These are phyloP conservation scores for Theileria sp. DNA, from an alignment of 169 alveolate species.

Conservation along the genomic window DNA sequence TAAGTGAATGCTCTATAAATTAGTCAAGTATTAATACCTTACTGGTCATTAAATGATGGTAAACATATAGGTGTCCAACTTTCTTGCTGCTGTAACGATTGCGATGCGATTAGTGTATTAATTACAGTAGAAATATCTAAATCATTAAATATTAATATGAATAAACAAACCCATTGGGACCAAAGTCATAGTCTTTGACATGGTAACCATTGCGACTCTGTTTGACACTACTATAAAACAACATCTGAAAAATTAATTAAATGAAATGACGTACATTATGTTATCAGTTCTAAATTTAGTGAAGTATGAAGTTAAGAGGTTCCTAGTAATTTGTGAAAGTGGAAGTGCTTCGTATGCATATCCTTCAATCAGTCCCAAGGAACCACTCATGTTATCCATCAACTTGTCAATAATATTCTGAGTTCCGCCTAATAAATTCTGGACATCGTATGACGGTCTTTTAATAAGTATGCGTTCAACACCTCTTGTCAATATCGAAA, in stretches of 20 bases:
- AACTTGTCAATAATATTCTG: conserved; percentile 52
- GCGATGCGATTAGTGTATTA: conserved; percentile 82
- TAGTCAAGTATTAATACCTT: not conserved
- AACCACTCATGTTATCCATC: conserved; percentile 47
- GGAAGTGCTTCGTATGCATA: conserved; percentile 64
- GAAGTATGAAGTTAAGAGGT: conserved; percentile 25
- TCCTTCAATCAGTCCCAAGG: conserved; percentile 46
- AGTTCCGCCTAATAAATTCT: conserved; percentile 64
- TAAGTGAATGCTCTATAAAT: conserved; percentile 59
- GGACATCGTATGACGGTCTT: conserved; percentile 67
- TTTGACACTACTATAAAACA: conserved; percentile 56
- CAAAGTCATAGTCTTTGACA: conserved; percentile 36
- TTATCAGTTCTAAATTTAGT: conserved; percentile 43
- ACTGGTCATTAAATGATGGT: conserved; percentile 75
- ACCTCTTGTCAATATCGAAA: conserved; percentile 62
- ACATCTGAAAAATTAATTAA: conserved; percentile 29
- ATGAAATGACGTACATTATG: conserved; percentile 29
- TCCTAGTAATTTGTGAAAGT: conserved; percentile 50
- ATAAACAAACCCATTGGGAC: conserved; percentile 48
- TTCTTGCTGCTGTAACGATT: conserved; percentile 83
- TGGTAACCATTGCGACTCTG: conserved; percentile 56
- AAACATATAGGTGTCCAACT: conserved; percentile 89
- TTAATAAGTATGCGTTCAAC: conserved; percentile 53
- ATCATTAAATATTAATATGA: not conserved
- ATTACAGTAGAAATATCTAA: conserved; percentile 81